A percentile compares a stretch with the other conserved stretches of the same genome.
phyloP scores from a whole-genome alignment of 192 early-diverging fungal genomes.

The Phycomyces blakesleeanus region DNA sequence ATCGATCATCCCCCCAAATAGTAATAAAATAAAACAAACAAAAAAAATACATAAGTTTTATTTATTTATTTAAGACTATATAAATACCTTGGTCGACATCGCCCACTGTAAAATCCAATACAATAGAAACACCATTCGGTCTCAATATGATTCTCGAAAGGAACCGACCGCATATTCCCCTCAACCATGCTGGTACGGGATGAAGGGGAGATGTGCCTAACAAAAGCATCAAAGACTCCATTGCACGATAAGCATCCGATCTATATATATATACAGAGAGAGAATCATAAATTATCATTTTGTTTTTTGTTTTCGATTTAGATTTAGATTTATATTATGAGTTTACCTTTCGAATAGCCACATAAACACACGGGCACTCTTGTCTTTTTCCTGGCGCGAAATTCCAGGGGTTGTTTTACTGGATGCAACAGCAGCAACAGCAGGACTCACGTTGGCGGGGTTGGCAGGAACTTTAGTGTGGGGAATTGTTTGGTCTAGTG shows the following conservation, averaged over 20 bases:
- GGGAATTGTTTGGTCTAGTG: background rate
- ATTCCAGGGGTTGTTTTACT: slow-evolving; percentile 1
- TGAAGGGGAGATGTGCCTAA: slow-evolving; percentile 52
- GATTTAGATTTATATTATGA: background rate
- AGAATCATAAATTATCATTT: slow-evolving; percentile 22
- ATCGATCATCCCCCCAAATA: background rate
- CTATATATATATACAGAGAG: slow-evolving; percentile 30
- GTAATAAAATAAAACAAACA: background rate
- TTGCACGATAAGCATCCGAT: slow-evolving; percentile 47
- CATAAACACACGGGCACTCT: slow-evolving; percentile 36
- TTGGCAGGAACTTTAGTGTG: background rate
- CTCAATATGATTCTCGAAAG: slow-evolving; percentile 65
- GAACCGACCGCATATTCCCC: slow-evolving; percentile 60
- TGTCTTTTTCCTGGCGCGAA: slow-evolving; percentile 29
- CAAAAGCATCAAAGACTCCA: slow-evolving; percentile 66
- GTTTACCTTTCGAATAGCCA: slow-evolving; percentile 41
- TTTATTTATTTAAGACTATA: no score
- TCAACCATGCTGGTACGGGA: slow-evolving; percentile 59
- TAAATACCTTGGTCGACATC: slow-evolving; percentile 42
- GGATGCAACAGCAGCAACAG: no score
- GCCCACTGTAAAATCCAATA: slow-evolving; percentile 67
- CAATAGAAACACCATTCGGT: slow-evolving; percentile 56
- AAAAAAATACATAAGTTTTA: background rate
- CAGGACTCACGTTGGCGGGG: background rate
- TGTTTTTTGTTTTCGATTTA: background rate